Conservation (phyloP, 2,329 filamentous ascomycete genomes). For the Plenodomus tracheiphilus region DNA sequence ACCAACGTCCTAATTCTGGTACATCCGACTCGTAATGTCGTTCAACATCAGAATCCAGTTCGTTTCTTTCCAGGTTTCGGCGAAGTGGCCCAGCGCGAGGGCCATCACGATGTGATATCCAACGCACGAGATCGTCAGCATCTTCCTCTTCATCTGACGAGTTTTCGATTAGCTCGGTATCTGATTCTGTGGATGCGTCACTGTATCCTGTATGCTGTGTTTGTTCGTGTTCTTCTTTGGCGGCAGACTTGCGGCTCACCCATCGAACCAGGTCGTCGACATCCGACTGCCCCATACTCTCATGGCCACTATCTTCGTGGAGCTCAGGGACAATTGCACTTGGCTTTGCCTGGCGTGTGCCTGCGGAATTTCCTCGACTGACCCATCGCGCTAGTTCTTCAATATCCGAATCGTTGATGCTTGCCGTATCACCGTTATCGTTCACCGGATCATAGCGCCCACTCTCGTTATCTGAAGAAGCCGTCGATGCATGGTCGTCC, state of each 20-base stretch:
- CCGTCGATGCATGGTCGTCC: conserved; percentile 26
- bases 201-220: conserved; percentile 19
- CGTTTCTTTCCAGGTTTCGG: conserved; percentile 6
- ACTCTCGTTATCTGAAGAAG: conserved; percentile 26
- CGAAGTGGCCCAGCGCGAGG: conserved; percentile 25
- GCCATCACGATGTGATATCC: conserved; percentile 28
- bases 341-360: conserved; percentile 26
- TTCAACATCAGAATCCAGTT: conserved; percentile 11
- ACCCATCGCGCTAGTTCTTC: conserved; percentile 42
- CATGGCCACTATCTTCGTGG: conserved; percentile 29
- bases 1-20: conserved; percentile 25
- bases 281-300: conserved; percentile 35
- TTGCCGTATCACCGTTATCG: conserved; percentile 18
- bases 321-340: conserved; percentile 1
- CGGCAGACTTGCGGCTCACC: conserved; percentile 24
- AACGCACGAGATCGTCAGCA: conserved; percentile 28
- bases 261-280: conserved; percentile 37
- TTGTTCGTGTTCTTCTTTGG: not conserved
- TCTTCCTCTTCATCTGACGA: conserved; percentile 22
- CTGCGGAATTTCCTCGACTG: conserved; percentile 33
- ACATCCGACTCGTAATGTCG: conserved; percentile 26
- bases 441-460: conserved; percentile 5
- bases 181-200: conserved; percentile 35
- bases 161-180: conserved; percentile 21
- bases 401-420: conserved; percentile 37